Percentiles rank a stretch among this genome's conserved stretches.
These are phyloP conservation scores for Emergomyces pasteurianus DNA, from an alignment of 2,329 filamentous ascomycete genomes.

Conservation along the genomic window DNA sequence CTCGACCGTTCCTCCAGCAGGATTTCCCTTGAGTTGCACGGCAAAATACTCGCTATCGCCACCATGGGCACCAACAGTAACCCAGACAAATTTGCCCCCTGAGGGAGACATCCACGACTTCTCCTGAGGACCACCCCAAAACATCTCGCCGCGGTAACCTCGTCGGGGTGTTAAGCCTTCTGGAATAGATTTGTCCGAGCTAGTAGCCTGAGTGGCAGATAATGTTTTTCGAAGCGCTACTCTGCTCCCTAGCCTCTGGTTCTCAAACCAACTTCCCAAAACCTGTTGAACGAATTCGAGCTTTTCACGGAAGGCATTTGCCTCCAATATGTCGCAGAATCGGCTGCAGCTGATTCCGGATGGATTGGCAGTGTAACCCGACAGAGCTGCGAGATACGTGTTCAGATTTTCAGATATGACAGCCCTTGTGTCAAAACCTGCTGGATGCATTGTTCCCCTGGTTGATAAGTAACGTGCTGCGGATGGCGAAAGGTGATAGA, in stretches of 20 bases:
- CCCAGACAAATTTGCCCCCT: constrained; percentile 41
- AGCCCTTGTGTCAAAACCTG: constrained; percentile 32
- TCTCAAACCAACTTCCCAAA: constrained; percentile 28
- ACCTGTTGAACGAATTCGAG: constrained; percentile 30
- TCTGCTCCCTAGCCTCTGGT: constrained; percentile 27
- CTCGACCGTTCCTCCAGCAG: constrained; percentile 8
- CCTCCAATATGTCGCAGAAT: constrained; percentile 31
- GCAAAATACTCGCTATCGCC: constrained; percentile 35
- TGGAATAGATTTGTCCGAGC: neutral
- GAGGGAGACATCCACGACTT: constrained; percentile 27
- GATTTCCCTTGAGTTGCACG: constrained; percentile 20
- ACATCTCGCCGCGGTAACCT: constrained; percentile 13
- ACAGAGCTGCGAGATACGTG: constrained; percentile 29
- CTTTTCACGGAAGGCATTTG: constrained; percentile 34
- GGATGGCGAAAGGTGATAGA: constrained; percentile 37
- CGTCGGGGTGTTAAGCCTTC: neutral
- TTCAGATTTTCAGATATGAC: constrained; percentile 30
- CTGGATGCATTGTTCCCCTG: constrained; percentile 31
- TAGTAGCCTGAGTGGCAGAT: neutral
- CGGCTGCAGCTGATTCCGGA: constrained; percentile 24
- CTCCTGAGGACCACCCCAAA: constrained; percentile 33
- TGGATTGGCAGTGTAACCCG: constrained; percentile 19
- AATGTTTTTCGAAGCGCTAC: constrained; percentile 1
- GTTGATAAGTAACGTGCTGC: constrained; percentile 33
- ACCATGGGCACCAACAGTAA: constrained; percentile 37